Evolutionary conservation across 2,329 filamentous ascomycete species (phyloP).

Genomic region (Immersiporthe knoxdaviesiana): DNA sequence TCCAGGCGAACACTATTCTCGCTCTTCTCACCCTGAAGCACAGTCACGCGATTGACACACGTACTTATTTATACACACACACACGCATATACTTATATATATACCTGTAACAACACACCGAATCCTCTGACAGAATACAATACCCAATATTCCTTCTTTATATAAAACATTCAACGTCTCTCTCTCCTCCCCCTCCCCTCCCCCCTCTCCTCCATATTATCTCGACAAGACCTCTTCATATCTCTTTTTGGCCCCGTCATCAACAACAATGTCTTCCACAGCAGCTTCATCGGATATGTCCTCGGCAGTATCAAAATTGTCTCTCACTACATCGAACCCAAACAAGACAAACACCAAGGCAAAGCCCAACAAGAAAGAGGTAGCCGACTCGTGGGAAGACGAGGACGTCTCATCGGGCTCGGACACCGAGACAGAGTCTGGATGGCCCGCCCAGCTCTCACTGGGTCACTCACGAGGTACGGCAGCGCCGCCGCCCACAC

Average conservation of each 20-base stretch:
- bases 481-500: slow-evolving; percentile 67
- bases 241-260: not conserved
- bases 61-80: not conserved
- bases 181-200: too few species aligned
- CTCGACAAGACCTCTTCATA: not conserved
- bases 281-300: slow-evolving; percentile 25
- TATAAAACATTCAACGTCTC: too few species aligned
- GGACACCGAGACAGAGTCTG: slow-evolving; percentile 40
- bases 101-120: not conserved
- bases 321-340: slow-evolving; percentile 33
- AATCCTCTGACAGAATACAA: not conserved
- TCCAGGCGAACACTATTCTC: not conserved
- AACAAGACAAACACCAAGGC: slow-evolving; percentile 34
- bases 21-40: not conserved
- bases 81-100: not conserved
- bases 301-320: slow-evolving; percentile 37
- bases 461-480: slow-evolving; percentile 35
- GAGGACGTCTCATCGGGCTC: slow-evolving; percentile 57
- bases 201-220: not conserved
- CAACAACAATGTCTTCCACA: slow-evolving; percentile 27
- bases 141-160: not conserved
- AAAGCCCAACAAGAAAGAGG: slow-evolving; percentile 44
- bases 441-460: slow-evolving; percentile 32
- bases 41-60: not conserved
- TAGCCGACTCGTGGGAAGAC: slow-evolving; percentile 80